Evolutionary conservation across 306 rosid species (phyloP), one percentile per base, ranked within the genome.

Genomic region (Inga oerstediana): DNA sequence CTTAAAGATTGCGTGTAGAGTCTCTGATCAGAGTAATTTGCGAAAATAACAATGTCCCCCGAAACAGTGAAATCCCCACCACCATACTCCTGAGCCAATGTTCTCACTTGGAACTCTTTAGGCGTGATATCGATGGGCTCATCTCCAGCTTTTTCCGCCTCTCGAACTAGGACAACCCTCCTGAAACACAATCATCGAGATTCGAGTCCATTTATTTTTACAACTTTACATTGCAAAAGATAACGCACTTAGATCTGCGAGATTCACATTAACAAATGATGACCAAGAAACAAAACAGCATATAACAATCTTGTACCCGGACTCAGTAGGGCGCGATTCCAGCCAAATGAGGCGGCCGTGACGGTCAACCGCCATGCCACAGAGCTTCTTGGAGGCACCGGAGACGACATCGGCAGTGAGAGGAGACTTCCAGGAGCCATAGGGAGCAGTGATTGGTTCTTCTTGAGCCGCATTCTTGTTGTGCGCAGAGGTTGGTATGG

Each of bases 401-500:
- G 97, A 92, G 79, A 96, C 98, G 35, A 88, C 93, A 35, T 94
- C 97, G 54, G 98, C 87, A 39, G 97, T 89, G 89, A 96, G 87
- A 10, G 97, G 95, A 30, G 99, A 96, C 74, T 88, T 92, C 99
- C 99, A 94, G 5, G 99, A 89, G 41, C 99, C 99, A 71, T 90
- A 96, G 3, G 98, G 98, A 37, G 97, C 91, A 11, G 88, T 39
- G 65, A 81, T 65, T 85, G 37, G 87, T n/a, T 78, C 82, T 76
- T 79, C 87, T 66, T 85, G 70, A 24, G 84, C 11, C 17, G 3
- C 68, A n/a, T 61, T 81, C 37, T 66, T 74, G 72, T 4, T 58
- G 41, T 51, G 56, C 2, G 86, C 12, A 20, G 30, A 52, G 12
- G 83, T 73, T 16, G 79, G 27, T 27, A 82, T 70, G 62, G 94